Percentiles rank a stretch among this genome's conserved stretches.
These are phyloP conservation scores for Trifolium pratense DNA, from an alignment of 306 rosid species.

Conservation along the genomic window DNA sequence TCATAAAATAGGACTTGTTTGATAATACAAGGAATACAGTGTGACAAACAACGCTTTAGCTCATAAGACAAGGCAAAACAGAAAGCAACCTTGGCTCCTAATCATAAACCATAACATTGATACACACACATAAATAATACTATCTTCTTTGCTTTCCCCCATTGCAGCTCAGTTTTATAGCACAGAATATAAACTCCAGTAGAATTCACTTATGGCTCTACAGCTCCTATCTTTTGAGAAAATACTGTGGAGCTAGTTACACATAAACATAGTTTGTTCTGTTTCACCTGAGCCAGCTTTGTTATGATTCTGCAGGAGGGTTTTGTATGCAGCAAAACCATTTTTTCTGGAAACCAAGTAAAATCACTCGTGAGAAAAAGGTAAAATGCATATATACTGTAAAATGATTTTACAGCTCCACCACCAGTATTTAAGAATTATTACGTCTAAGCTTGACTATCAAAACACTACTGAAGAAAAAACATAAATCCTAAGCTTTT, in stretches of 20 bases:
- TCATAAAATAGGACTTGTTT: constrained; percentile 42
- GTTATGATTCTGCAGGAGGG: constrained; percentile 74
- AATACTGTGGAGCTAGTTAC: constrained; percentile 66
- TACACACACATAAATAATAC: constrained; percentile 66
- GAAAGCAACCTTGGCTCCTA: constrained; percentile 52
- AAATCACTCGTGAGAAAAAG: constrained; percentile 42
- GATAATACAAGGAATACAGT: constrained; percentile 38
- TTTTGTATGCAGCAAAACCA: constrained; percentile 96
- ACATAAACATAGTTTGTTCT: constrained; percentile 55
- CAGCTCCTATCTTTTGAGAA: constrained; percentile 63
- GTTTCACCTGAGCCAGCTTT: constrained; percentile 43
- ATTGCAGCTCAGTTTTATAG: constrained; percentile 65
- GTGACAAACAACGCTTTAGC: constrained; percentile 48
- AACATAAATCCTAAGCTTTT: background rate
- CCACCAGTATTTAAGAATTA: constrained; percentile 4
- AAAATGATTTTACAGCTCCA: background rate
- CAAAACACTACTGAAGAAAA: background rate
- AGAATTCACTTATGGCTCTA: constrained; percentile 60
- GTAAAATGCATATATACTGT: background rate
- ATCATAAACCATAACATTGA: constrained; percentile 68
- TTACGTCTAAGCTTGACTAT: constrained; percentile 21
- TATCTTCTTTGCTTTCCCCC: constrained; percentile 64
- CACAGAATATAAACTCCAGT: constrained; percentile 61
- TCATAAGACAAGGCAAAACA: constrained; percentile 54
- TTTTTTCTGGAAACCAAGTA: constrained; percentile 71